These are phyloP conservation scores for Coemansia interrupta DNA, from an alignment of 192 early-diverging fungal species.

Conservation along the genomic window DNA sequence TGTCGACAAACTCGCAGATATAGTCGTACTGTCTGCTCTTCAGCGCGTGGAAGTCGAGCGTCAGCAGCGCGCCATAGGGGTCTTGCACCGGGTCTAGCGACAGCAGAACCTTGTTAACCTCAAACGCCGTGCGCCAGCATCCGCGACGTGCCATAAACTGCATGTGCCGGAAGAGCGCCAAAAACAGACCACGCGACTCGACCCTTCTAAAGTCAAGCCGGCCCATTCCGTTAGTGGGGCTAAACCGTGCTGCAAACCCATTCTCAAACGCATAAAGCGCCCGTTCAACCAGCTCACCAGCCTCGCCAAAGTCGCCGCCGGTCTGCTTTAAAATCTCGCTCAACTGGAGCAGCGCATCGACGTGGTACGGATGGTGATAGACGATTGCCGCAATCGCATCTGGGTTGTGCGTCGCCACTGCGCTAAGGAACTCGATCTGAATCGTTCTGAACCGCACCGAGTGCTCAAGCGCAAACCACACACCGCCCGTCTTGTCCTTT, in stretches of 20 bases:
- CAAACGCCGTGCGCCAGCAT: conserved; percentile 91
- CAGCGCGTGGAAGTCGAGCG: conserved; percentile 83
- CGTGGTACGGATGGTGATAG: conserved; percentile 80
- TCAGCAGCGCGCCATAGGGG: conserved; percentile 68
- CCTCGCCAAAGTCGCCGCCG: conserved; percentile 73
- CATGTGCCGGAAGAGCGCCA: conserved; percentile 82
- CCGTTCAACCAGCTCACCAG: conserved; percentile 81
- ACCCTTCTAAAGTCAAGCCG: conserved; percentile 68
- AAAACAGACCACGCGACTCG: conserved; percentile 80
- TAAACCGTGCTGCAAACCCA: conserved; percentile 76
- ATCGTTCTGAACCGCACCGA: conserved; percentile 68
- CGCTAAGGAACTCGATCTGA: conserved; percentile 70
- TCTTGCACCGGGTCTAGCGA: conserved; percentile 73
- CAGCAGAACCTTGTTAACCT: conserved; percentile 77
- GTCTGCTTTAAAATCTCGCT: conserved; percentile 82
- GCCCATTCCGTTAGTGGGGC: conserved; percentile 58
- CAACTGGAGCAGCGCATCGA: conserved; percentile 78
- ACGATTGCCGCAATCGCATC: conserved; percentile 65
- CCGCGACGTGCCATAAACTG: conserved; percentile 81
- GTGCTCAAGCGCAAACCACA: conserved; percentile 65
- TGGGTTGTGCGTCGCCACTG: conserved; percentile 72
- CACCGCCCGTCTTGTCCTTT: conserved; percentile 19
- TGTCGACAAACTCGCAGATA: conserved; percentile 45
- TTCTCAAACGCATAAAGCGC: conserved; percentile 86
- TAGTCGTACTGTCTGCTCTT: conserved; percentile 72